These are phyloP conservation scores for Hortiboletus rubellus DNA, from an alignment of 1,284 basidiomycete genomes.

Conservation along the genomic window DNA sequence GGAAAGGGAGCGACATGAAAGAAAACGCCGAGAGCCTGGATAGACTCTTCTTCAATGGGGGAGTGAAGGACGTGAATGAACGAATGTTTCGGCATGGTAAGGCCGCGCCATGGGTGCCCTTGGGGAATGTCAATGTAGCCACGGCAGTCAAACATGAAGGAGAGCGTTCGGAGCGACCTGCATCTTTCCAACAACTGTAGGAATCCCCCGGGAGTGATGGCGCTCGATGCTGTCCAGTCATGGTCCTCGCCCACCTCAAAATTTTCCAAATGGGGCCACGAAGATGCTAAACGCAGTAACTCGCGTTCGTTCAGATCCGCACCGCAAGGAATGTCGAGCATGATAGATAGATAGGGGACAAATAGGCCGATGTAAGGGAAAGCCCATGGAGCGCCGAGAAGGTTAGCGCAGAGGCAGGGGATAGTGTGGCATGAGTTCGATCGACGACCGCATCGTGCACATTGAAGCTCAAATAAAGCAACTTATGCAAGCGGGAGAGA, in stretches of 20 bases:
- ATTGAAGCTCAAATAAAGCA: neutral
- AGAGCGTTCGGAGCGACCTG: slow-evolving; percentile 8
- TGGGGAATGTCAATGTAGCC: slow-evolving; percentile 13
- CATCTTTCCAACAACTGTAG: slow-evolving; percentile 16
- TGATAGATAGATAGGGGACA: neutral
- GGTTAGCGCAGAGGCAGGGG: neutral
- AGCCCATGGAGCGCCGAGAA: neutral
- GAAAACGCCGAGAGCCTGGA: slow-evolving; percentile 17
- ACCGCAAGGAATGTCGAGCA: neutral
- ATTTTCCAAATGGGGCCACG: slow-evolving; percentile 12
- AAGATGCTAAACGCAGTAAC: slow-evolving; percentile 18
- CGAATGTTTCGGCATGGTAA: neutral
- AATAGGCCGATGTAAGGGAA: neutral
- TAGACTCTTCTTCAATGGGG: slow-evolving; percentile 13
- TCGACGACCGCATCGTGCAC: neutral
- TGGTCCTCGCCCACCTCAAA: neutral
- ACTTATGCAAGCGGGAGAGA: neutral
- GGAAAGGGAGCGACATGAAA: slow-evolving; percentile 14
- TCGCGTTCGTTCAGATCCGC: slow-evolving; percentile 9
- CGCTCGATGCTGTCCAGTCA: slow-evolving; percentile 8
- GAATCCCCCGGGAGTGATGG: slow-evolving; percentile 16
- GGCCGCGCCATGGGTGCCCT: slow-evolving; percentile 16
- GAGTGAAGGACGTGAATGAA: slow-evolving; percentile 6
- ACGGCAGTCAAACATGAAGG: slow-evolving; percentile 9
- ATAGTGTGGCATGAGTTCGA: neutral